Base-by-base conservation (phyloP, 192 early-diverging fungal genomes). In the Phycomyces nitens region DNA sequence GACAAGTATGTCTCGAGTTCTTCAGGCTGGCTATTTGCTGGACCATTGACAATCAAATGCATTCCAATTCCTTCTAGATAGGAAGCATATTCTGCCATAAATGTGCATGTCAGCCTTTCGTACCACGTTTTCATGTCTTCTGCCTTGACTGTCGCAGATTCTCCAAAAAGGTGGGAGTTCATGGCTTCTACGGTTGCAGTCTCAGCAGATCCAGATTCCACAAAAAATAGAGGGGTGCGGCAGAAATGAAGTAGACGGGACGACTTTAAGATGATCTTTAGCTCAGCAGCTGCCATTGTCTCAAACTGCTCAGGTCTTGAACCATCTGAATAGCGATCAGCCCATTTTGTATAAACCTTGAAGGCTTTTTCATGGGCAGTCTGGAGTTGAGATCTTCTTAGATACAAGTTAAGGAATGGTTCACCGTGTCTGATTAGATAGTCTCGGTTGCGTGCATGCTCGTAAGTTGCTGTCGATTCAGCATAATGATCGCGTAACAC, bases 181-280 rank as follows among this genome's bases (percentile, higher is more conserved):
- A 34, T 56, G 3, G 39, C 22, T 0, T 67, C 54, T 3, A 40
- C 10, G 12, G 43, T 65, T 21, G 38, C 52, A 8, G 39, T 39
- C 2, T 49, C 68, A 12, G 69, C 67, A 2, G 70, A 65, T 5
- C 56, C 68, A 38, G 70, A 73, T 21, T 77, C 79, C 12, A 75
- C 71, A 44, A 85, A 81, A 10, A 81, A 50, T 3, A 82, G 41
- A 20, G 81, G 80, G 6, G 83, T 85, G 18, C 83, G 69, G 65
- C 83, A 82, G 44, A 85, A 85, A 63, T 85, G 83, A 22, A 85
- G 66, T n/a, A 85, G 53, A 53, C 81, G 63, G 12, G 83, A 80
- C 0, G 80, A 79, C 24, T 80, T 77, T 39, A 85, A 52, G 62
- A 85, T 79, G 18, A 78, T 73, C 2, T 72, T 72, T 41, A 83